Base-by-base conservation (phyloP, 345 rosid genomes). In the Trapa incisa region DNA sequence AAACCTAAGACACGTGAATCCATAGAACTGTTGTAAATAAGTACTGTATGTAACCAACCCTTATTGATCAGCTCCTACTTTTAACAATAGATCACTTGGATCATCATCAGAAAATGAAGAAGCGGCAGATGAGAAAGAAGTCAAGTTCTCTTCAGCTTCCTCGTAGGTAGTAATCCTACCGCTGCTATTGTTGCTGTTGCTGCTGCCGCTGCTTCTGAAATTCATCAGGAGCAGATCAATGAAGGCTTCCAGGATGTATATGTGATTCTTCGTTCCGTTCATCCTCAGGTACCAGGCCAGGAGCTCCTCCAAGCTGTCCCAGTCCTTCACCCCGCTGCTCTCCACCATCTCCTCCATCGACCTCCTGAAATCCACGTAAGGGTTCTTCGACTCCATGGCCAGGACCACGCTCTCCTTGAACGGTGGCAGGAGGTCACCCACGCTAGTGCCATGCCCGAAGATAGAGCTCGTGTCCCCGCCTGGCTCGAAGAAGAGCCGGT, bases 301-400 rank as follows among this genome's bases (percentile, higher is more conserved):
- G 78, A 94, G 65, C 75, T 91, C 87, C 73, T 91, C 95, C 53
- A 94, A 77, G 36, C 84, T 67, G 6, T 75, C 88, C 97, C 97
- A 87, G 17, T 88, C 95, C 69, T 86, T 81, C 70, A 89, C 60
- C 47, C 83, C 83, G 67, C 85, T 82, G 37, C 80, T 75, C 75
- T 82, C 82, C 71, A 89, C 97, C 91, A 94, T 94, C 72, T 89
- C 88, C 79, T 89, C 96, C 97, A 94, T 94, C 0, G 96, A 89
- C n/a, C 78, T 75, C 74, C 83, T 81, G 75, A 94, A 94, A 67
- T 94, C 99, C 4, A 58, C 37, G 58, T 91, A 89, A 0, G 97
- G 99, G 62, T 91, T 81, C 38, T 80, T 89, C 0, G 99, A 88
- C 53, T 91, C 95, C 86, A 94, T 71, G 1, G 91, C 79, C 32